Percentiles rank a stretch among this genome's conserved stretches.
These are phyloP conservation scores for Phytophthora pini DNA, from an alignment of 352 stramenopile species.

Conservation along the genomic window DNA sequence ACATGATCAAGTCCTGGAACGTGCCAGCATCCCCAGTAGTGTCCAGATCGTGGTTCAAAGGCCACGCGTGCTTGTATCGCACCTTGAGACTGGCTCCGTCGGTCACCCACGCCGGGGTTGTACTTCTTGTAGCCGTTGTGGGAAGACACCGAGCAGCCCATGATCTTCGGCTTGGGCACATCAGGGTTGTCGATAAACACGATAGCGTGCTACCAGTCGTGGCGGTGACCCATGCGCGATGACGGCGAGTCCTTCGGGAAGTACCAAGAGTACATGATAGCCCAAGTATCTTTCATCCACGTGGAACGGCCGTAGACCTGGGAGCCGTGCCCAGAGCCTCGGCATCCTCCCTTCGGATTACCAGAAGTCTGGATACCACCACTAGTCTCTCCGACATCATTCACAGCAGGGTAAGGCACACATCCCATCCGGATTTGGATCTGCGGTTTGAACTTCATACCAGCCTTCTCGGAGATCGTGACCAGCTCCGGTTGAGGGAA, in stretches of 20 bases:
- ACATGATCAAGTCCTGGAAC: slow-evolving; percentile 13
- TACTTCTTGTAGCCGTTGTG: slow-evolving; percentile 12
- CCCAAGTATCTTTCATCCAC: slow-evolving; percentile 4
- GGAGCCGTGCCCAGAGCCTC: slow-evolving; percentile 6
- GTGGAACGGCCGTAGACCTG: slow-evolving; percentile 8
- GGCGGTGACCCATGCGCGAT: slow-evolving; percentile 9
- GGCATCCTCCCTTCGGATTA: neutral
- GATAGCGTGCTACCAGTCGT: slow-evolving; percentile 9
- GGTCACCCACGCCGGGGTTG: neutral
- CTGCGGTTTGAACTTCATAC: slow-evolving; percentile 12
- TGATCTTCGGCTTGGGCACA: neutral
- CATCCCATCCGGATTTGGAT: slow-evolving; percentile 9
- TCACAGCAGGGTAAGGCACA: slow-evolving; percentile 6
- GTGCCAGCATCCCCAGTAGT: slow-evolving; percentile 4
- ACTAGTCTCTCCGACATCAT: slow-evolving; percentile 2
- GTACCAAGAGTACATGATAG: slow-evolving; percentile 13
- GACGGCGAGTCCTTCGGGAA: slow-evolving; percentile 5
- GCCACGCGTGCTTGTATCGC: neutral
- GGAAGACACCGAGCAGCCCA: slow-evolving; percentile 6
- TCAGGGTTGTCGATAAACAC: slow-evolving; percentile 13
- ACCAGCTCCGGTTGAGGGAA: slow-evolving; percentile 7
- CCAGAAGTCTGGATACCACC: slow-evolving; percentile 6
- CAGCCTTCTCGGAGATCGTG: slow-evolving; percentile 8
- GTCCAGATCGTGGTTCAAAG: slow-evolving; percentile 10
- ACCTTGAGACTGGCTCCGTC: slow-evolving; percentile 9